Evolutionary conservation across 345 rosid genomes (phyloP).

Genomic region (Pseudoturritis turrita): DNA sequence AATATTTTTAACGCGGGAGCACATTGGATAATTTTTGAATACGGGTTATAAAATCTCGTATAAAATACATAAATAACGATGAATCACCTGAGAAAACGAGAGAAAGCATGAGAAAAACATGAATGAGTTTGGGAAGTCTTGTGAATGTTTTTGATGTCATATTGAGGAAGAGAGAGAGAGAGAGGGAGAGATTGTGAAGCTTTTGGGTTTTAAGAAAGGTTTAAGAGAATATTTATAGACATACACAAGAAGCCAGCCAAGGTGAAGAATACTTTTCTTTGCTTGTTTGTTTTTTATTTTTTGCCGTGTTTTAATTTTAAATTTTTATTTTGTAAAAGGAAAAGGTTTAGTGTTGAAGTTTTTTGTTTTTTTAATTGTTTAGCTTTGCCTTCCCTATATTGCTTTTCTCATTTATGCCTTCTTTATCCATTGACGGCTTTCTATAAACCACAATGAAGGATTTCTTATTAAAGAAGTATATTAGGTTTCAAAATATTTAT

Average conservation of each 20-base stretch:
- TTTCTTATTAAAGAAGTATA: slow-evolving; percentile 3
- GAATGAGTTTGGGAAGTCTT: slow-evolving; percentile 28
- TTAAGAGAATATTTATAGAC: slow-evolving; percentile 19
- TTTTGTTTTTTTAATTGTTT: neutral
- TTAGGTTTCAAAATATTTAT: neutral
- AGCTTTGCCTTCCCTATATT: slow-evolving; percentile 44
- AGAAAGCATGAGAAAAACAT: slow-evolving; percentile 35
- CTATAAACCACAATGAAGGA: slow-evolving; percentile 19
- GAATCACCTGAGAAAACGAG: slow-evolving; percentile 46
- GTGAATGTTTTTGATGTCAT: slow-evolving; percentile 34
- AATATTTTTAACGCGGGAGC: neutral
- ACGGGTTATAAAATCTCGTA: neutral
- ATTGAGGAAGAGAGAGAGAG: slow-evolving; percentile 13
- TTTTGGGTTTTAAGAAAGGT: slow-evolving; percentile 26
- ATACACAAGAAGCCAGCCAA: slow-evolving; percentile 13
- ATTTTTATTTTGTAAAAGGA: neutral
- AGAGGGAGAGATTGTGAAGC: slow-evolving; percentile 17
- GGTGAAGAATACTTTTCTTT: slow-evolving; percentile 56
- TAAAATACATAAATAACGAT: neutral
- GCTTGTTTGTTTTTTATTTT: slow-evolving; percentile 40
- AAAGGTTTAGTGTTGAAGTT: slow-evolving; percentile 30
- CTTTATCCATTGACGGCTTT: slow-evolving; percentile 23
- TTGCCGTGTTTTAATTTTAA: neutral
- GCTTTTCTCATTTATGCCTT: slow-evolving; percentile 37
- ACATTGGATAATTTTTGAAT: neutral